Evolutionary conservation across 495 filamentous ascomycete genomes (phyloP).

Genomic region (Margaritispora aquatica): DNA sequence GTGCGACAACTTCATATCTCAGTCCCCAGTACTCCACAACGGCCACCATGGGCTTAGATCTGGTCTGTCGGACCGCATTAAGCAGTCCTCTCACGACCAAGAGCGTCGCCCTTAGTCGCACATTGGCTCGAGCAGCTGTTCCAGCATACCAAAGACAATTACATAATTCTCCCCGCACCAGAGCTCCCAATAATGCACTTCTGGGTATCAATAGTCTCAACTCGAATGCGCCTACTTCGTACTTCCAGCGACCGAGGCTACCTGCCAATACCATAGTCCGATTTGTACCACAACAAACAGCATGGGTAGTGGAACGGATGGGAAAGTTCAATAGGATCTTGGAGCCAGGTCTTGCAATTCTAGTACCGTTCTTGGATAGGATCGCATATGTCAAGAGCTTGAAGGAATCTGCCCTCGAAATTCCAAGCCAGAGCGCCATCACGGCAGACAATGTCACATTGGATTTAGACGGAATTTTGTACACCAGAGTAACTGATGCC

Average conservation of each 20-base stretch:
- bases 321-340: constrained; percentile 91
- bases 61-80: constrained; percentile 11
- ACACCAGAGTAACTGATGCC: constrained; percentile 92
- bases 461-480: constrained; percentile 91
- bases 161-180: neutral
- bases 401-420: constrained; percentile 94
- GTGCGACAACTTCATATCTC: no score
- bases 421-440: constrained; percentile 92
- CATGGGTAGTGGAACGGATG: constrained; percentile 99
- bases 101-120: neutral
- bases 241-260: constrained; percentile 54
- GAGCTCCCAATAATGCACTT: constrained; percentile 14
- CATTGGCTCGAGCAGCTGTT: neutral
- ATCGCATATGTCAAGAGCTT: constrained; percentile 97
- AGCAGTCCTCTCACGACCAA: constrained; percentile 8
- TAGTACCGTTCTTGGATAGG: constrained; percentile 87
- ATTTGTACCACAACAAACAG: constrained; percentile 97
- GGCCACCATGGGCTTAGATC: constrained; percentile 20
- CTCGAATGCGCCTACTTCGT: constrained; percentile 37
- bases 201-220: constrained; percentile 23
- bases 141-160: constrained; percentile 18
- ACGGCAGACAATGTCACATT: constrained; percentile 97
- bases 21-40: constrained; percentile 1
- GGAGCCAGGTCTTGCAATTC: constrained; percentile 81
- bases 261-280: constrained; percentile 93